Conservation (phyloP, 805 yeast species). For the Metschnikowia gelsemii region DNA sequence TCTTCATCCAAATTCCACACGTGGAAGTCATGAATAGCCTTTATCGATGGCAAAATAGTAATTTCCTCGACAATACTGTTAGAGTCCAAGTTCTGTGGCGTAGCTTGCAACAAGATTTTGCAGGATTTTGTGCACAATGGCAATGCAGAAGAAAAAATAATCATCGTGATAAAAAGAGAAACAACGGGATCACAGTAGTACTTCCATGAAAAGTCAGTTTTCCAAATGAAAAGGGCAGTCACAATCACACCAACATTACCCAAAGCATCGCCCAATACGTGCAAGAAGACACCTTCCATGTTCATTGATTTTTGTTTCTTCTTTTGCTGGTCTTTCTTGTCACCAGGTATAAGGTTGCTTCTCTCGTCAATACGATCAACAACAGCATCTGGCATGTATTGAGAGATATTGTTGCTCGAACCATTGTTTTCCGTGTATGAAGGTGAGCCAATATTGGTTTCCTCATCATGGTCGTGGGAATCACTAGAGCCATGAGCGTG, state of each 20-base stretch:
- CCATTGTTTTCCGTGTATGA: constrained; percentile 20
- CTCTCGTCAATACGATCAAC: constrained; percentile 43
- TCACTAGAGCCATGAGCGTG: constrained; percentile 43
- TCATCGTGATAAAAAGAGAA: constrained; percentile 79
- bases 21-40: constrained; percentile 91
- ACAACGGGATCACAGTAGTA: constrained; percentile 83
- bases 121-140: constrained; percentile 87
- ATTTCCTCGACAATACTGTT: constrained; percentile 71
- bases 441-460: constrained; percentile 9
- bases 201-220: constrained; percentile 85
- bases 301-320: constrained; percentile 64
- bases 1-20: constrained; percentile 94
- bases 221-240: constrained; percentile 92
- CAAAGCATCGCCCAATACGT: constrained; percentile 92
- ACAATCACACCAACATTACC: constrained; percentile 92
- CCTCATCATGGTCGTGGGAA: constrained; percentile 29
- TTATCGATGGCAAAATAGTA: constrained; percentile 64
- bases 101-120: constrained; percentile 85
- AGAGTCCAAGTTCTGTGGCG: constrained; percentile 81
- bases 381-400: constrained; percentile 48
- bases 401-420: constrained; percentile 31
- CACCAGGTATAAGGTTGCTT: constrained; percentile 30
- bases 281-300: constrained; percentile 96
- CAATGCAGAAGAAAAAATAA: constrained; percentile 86
- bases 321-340: constrained; percentile 17